A percentile compares a stretch with the other conserved stretches of the same genome.
phyloP scores from a whole-genome alignment of 805 yeast genomes.

The Lipomyces sp. region DNA sequence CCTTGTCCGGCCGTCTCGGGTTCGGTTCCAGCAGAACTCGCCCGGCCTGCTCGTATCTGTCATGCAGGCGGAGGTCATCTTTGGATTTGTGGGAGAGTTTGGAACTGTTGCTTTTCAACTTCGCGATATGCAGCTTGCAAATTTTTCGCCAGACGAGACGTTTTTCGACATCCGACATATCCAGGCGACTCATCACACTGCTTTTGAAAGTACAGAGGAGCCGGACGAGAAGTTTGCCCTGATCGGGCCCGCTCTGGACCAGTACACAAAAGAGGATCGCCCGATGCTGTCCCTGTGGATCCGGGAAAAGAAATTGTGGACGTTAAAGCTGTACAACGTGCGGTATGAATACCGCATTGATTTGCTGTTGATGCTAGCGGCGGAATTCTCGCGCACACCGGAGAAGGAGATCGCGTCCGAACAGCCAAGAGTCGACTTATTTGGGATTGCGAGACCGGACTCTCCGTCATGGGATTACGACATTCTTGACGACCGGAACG shows the following conservation, averaged over 20 bases:
- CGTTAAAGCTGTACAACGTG: slow-evolving; percentile 48
- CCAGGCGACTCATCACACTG: slow-evolving; percentile 1
- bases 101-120: slow-evolving; percentile 4
- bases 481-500: slow-evolving; percentile 15
- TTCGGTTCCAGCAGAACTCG: slow-evolving; percentile 2
- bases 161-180: not conserved
- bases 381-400: slow-evolving; percentile 1
- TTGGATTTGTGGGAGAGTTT: slow-evolving; percentile 5
- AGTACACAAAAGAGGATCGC: slow-evolving; percentile 29
- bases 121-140: slow-evolving; percentile 1
- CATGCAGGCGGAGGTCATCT: not conserved
- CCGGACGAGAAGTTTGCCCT: slow-evolving; percentile 15
- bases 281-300: slow-evolving; percentile 46
- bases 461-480: slow-evolving; percentile 22
- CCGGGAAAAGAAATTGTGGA: slow-evolving; percentile 40
- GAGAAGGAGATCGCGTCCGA: not conserved
- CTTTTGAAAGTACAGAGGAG: slow-evolving; percentile 1
- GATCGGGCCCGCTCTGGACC: slow-evolving; percentile 14
- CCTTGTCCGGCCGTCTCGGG: slow-evolving; percentile 9
- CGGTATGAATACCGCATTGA: slow-evolving; percentile 56
- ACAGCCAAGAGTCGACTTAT: slow-evolving; percentile 1
- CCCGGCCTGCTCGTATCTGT: slow-evolving; percentile 2
- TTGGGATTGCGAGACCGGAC: slow-evolving; percentile 7
- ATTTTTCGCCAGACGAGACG: slow-evolving; percentile 1
- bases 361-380: slow-evolving; percentile 50